These are phyloP conservation scores for Hypomontagnella monticulosa DNA, from an alignment of 495 filamentous ascomycete species.

Conservation along the genomic window DNA sequence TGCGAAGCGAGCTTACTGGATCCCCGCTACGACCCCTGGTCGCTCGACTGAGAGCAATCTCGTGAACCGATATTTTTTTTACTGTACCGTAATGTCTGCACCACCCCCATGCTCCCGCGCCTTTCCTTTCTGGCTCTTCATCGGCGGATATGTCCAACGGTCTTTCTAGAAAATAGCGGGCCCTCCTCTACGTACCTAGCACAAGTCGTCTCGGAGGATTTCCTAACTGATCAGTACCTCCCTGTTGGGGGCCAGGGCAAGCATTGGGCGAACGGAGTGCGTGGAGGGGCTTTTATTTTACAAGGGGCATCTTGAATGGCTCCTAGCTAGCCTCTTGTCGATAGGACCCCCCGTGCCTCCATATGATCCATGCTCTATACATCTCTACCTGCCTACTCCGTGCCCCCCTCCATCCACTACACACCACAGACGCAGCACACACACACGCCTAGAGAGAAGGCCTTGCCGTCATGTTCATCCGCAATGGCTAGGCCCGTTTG, in stretches of 20 bases:
- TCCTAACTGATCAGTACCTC: slow-evolving; percentile 56
- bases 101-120: slow-evolving; percentile 43
- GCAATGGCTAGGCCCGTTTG: slow-evolving; percentile 43
- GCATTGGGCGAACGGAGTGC: slow-evolving; percentile 38
- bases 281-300: slow-evolving; percentile 45
- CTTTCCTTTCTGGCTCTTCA: slow-evolving; percentile 51
- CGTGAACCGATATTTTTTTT: slow-evolving; percentile 50
- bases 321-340: slow-evolving; percentile 42
- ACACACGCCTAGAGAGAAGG: slow-evolving; percentile 30
- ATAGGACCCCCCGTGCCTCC: slow-evolving; percentile 48
- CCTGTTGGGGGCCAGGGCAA: slow-evolving; percentile 49
- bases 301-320: slow-evolving; percentile 39
- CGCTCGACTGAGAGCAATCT: slow-evolving; percentile 47
- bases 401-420: slow-evolving; percentile 41
- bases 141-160: slow-evolving; percentile 59
- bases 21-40: slow-evolving; percentile 45
- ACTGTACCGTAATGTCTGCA: slow-evolving; percentile 40
- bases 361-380: slow-evolving; percentile 48
- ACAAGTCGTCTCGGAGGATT: slow-evolving; percentile 55
- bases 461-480: slow-evolving; percentile 47
- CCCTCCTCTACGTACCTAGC: slow-evolving; percentile 43
- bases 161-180: slow-evolving; percentile 59
- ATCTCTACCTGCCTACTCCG: slow-evolving; percentile 50
- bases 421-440: slow-evolving; percentile 4
- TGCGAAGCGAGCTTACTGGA: slow-evolving; percentile 60